These are phyloP conservation scores for Davidsoniella neocaledoniae DNA, from an alignment of 2,329 filamentous ascomycete genomes.

Conservation along the genomic window DNA sequence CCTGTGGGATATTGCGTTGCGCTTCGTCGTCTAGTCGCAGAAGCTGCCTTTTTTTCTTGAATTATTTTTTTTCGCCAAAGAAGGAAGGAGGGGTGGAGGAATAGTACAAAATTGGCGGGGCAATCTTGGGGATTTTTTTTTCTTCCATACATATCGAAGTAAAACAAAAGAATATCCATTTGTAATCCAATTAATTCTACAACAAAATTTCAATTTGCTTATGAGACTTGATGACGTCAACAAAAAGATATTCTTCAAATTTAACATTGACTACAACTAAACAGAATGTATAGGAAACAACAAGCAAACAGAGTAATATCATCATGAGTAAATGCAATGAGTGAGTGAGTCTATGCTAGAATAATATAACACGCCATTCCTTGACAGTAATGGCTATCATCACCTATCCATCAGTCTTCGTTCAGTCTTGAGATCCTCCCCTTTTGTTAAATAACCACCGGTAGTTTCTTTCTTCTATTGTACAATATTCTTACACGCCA, in stretches of 20 bases:
- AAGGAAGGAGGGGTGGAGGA: slow-evolving; percentile 6
- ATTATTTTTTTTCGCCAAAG: slow-evolving; percentile 3
- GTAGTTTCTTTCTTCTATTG: not conserved
- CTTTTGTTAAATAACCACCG: too few relatives aligned
- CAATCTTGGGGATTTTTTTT: not conserved
- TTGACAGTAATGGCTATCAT: too few relatives aligned
- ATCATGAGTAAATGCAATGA: too few relatives aligned
- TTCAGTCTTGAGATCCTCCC: too few relatives aligned
- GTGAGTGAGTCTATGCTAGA: too few relatives aligned
- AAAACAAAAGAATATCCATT: not conserved
- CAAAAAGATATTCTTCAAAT: too few relatives aligned
- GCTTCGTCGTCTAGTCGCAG: not conserved
- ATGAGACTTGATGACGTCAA: too few relatives aligned
- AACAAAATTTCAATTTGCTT: not conserved
- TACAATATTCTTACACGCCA: slow-evolving; percentile 11
- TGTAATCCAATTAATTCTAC: not conserved
- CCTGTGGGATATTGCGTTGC: not conserved
- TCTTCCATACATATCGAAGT: not conserved
- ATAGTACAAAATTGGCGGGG: not conserved
- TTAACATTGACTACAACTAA: too few relatives aligned
- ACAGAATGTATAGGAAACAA: too few relatives aligned
- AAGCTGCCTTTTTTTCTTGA: not conserved
- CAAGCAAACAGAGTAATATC: too few relatives aligned
- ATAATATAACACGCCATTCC: too few relatives aligned
- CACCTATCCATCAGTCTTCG: not conserved